phyloP scores from a whole-genome alignment of 176 grass and related monocot genomes.

The Saccharum spontaneum region DNA sequence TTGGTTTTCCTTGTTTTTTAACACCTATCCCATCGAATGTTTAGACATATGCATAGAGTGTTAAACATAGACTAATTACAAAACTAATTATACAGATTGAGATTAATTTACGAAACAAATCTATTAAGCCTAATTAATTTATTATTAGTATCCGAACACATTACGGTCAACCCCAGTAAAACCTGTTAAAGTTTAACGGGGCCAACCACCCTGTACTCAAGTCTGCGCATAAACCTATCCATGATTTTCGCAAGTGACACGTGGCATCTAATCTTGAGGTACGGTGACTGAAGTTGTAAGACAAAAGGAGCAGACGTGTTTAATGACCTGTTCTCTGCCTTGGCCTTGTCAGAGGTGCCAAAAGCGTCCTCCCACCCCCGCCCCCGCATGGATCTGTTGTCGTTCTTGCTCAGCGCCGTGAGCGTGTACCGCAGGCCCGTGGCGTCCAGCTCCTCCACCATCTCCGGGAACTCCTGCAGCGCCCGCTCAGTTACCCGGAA shows the following conservation, averaged over 20 bases:
- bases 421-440: slow-evolving; percentile 55
- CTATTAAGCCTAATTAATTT: too few species aligned
- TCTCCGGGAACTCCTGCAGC: slow-evolving; percentile 54
- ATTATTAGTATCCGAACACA: too few species aligned
- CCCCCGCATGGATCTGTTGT: slow-evolving; percentile 59
- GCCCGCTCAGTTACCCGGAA: slow-evolving; percentile 54
- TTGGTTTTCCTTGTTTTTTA: too few species aligned
- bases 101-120: too few species aligned
- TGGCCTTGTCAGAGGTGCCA: slow-evolving; percentile 47
- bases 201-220: too few species aligned
- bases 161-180: too few species aligned
- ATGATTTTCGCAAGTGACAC: not conserved
- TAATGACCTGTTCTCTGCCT: slow-evolving; percentile 37
- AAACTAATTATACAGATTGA: too few species aligned
- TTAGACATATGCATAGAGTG: too few species aligned
- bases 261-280: not conserved
- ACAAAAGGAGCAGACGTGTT: not conserved
- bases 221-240: too few species aligned
- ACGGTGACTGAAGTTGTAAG: not conserved
- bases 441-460: slow-evolving; percentile 55
- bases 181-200: too few species aligned
- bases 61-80: too few species aligned
- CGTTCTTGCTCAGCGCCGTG: slow-evolving; percentile 56
- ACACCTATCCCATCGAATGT: too few species aligned
- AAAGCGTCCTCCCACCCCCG: slow-evolving; percentile 72